Evolutionary conservation across 768 basidiomycete species (phyloP).

Genomic region (Collybiopsis luxurians): DNA sequence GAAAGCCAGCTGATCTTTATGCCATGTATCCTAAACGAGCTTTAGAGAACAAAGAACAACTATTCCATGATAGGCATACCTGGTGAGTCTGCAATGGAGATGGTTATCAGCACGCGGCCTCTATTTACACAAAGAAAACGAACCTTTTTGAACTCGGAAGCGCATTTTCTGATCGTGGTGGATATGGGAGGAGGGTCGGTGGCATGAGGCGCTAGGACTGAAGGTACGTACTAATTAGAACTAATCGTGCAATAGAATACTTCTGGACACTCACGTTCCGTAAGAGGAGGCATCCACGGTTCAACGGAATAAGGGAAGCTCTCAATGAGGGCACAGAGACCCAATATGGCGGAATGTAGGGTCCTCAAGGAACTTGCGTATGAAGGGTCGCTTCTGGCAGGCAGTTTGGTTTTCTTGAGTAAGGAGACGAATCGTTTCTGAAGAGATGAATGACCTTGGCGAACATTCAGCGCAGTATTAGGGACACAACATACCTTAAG

Average conservation of each 20-base stretch:
- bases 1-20: conserved; percentile 82
- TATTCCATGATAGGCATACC: conserved; percentile 30
- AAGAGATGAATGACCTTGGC: conserved; percentile 10
- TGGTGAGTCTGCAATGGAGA: conserved; percentile 51
- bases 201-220: conserved; percentile 74
- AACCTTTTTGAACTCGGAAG: conserved; percentile 84
- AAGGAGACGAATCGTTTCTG: conserved; percentile 80
- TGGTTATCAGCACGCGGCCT: not conserved
- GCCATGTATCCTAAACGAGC: conserved; percentile 74
- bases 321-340: conserved; percentile 85
- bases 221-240: not conserved
- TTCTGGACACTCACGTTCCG: conserved; percentile 60
- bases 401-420: conserved; percentile 60
- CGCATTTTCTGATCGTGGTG: conserved; percentile 82
- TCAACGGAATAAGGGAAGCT: conserved; percentile 96
- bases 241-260: not conserved
- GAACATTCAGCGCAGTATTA: not conserved
- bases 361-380: conserved; percentile 73
- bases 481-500: conserved; percentile 58
- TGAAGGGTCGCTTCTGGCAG: conserved; percentile 61
- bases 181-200: conserved; percentile 89
- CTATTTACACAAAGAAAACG: not conserved
- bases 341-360: conserved; percentile 87
- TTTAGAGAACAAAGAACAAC: conserved; percentile 12
- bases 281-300: conserved; percentile 82